Base-by-base conservation (phyloP, 306 rosid species). In the Castanopsis chinensis region DNA sequence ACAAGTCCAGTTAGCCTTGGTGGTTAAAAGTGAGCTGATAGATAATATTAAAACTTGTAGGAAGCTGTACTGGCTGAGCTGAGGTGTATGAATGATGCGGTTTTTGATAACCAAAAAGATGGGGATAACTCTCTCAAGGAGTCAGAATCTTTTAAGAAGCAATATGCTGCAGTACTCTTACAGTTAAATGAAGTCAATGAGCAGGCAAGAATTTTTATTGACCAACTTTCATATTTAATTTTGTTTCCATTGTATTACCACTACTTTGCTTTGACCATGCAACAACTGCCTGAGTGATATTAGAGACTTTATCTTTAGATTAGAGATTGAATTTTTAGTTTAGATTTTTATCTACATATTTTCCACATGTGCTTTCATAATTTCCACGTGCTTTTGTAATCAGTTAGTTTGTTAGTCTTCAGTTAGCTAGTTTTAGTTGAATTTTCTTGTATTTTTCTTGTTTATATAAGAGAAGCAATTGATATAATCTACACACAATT, bases 141-240 rank as follows among this genome's bases (percentile, higher is more conserved):
- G 84, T 87, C 89, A 10, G 99, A 95, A 82, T 71, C 84, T 78
- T 92, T 95, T 74, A 92, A 85, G 84, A 95, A 91, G 88, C 91
- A 88, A 80, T 92, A 91, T 85, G 98, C 97, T 86, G 91, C 97
- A 45, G 89, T 90, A 27, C 81, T 92, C 64, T 83, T 90, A 83
- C 97, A 90, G 78, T 83, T 91, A 83, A 84, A 87, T 76, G 98
- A 91, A 87, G 93, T 84, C 79, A 95, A 93, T 80, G 92, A 89
- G 20, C 92, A 95, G 96, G 99, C 76, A 88, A 76, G 84, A 32
- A 74, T 80, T 78, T 82, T 72, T 53, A 70, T 83, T 63, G 65
- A 68, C 74, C 51, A 72, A 75, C 72, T 67, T 70, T 65, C 74
- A 41, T 21, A 43, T 52, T 83, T 71, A 72, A 77, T 73, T 71